Evolutionary conservation across 768 basidiomycete species (phyloP), one percentile per base, ranked within the genome.

Genomic region (Boletus vermiculosoides): DNA sequence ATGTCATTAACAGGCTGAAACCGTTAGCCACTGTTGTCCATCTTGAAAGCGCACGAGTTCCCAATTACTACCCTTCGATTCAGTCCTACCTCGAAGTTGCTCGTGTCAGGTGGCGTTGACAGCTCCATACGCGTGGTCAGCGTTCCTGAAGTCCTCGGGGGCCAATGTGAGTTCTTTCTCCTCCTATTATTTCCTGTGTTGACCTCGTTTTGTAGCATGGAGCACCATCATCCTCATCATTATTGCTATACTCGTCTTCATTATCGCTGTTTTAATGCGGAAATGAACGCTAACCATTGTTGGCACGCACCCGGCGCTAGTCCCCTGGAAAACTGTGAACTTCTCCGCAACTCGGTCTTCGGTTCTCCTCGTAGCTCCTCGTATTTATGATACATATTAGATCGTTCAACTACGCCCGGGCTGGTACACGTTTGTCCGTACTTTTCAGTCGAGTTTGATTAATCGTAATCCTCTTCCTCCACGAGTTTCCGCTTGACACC

Each of bases 41-140:
- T 99, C 59, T 77, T 98, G 56, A 92, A 91, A 72, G 91, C 97
- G 0, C 96, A 98, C 71, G 94, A 95, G 57, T 94, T 98, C 71
- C 91, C 97, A 5, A 84, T 92, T 6, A 98, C 97, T 1, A 85
- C 90, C 5, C 73, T 99, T 54, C 83, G 83, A 56, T 99, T 99
- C 79, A 96, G 89, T 68, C 88, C 94, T 2, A 78, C 84, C 7
- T 86, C 88, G 13, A 83, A 79, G n/a, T 62, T 95, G 13, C 79
- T 99, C 4, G 82, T 95, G 20, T 92, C 92, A 6, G 95, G 90
- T 18, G 94, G 94, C 63, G 90, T 92, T 9, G 96, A 98, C 74
- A 94, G 91, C 70, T 84, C 88, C 2, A 76, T 98, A 20, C 83
- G 95, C 30, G 76, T 94, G 42, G 82, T 95, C 31, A 78, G 76